phyloP scores from a whole-genome alignment of 2,329 filamentous ascomycete genomes.

The Xylariaceae sp. region DNA sequence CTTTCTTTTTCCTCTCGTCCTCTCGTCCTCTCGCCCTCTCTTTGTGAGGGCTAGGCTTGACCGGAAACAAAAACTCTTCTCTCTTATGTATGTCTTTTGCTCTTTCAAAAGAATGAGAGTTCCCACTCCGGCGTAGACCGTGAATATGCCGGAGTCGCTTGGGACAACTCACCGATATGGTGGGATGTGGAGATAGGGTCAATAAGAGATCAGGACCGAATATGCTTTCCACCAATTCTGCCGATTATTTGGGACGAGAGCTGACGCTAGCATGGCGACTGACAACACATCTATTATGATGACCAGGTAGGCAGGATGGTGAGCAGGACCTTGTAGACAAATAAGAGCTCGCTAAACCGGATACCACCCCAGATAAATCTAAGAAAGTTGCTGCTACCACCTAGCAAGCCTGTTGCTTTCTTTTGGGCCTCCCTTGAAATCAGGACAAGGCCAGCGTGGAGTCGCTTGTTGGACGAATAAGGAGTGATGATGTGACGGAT shows the following conservation, averaged over 20 bases:
- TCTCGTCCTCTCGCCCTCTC: background rate
- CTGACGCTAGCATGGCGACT: slow-evolving; percentile 7
- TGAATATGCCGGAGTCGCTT: slow-evolving; percentile 2
- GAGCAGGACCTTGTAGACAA: background rate
- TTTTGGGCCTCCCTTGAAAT: slow-evolving; percentile 2
- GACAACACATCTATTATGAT: slow-evolving; percentile 2
- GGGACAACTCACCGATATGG: background rate
- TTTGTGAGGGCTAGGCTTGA: background rate
- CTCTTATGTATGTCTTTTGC: background rate
- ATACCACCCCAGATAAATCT: slow-evolving; percentile 6
- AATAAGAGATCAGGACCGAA: background rate
- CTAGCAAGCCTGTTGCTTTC: slow-evolving; percentile 3
- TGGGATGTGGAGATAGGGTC: background rate
- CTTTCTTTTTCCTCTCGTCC: background rate
- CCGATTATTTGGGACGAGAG: slow-evolving; percentile 2
- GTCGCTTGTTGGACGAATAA: slow-evolving; percentile 20
- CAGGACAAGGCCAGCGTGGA: slow-evolving; percentile 5
- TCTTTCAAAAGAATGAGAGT: background rate
- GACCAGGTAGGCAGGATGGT: background rate
- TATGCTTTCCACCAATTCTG: slow-evolving; percentile 1
- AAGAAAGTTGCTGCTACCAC: background rate
- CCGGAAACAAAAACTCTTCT: background rate
- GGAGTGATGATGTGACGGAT: slow-evolving; percentile 10
- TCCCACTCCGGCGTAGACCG: background rate
- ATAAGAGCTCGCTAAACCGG: slow-evolving; percentile 8